A percentile compares a stretch with the other conserved stretches of the same genome.
Conservation (phyloP, 75 land plant genomes). For the Pseudotsuga menziesii region DNA sequence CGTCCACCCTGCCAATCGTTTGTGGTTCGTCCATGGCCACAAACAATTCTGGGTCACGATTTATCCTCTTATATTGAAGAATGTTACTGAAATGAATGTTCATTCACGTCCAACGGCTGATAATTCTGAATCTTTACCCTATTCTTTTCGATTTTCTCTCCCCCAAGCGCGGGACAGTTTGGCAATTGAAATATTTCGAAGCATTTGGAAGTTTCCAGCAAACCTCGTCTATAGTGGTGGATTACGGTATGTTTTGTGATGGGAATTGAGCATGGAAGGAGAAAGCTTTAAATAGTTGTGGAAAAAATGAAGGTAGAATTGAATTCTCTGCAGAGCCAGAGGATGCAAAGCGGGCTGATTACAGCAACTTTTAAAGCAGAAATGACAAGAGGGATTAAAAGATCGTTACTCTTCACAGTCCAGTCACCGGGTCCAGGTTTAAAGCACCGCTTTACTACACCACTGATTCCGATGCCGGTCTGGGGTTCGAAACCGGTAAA, state of each 20-base stretch:
- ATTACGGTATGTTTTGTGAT: neutral
- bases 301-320: neutral
- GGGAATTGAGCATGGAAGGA: neutral
- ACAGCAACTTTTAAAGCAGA: too few relatives aligned
- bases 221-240: neutral
- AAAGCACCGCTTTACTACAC: neutral
- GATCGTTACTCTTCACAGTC: neutral
- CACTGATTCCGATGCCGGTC: neutral
- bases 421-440: conserved; percentile 3
- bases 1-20: too few relatives aligned
- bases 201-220: neutral
- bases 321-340: neutral
- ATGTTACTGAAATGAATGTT: too few relatives aligned
- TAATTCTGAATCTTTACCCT: too few relatives aligned
- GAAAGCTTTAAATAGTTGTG: conserved; percentile 3
- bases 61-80: too few relatives aligned
- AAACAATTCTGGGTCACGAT: too few relatives aligned
- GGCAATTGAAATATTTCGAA: too few relatives aligned
- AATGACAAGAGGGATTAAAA: too few relatives aligned
- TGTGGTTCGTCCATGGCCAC: too few relatives aligned
- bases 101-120: too few relatives aligned
- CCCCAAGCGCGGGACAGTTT: too few relatives aligned
- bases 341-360: neutral
- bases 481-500: conserved; percentile 5
- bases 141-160: too few relatives aligned